These are phyloP conservation scores for Fraxinus greggii DNA, from an alignment of 305 asterid species.

Conservation along the genomic window DNA sequence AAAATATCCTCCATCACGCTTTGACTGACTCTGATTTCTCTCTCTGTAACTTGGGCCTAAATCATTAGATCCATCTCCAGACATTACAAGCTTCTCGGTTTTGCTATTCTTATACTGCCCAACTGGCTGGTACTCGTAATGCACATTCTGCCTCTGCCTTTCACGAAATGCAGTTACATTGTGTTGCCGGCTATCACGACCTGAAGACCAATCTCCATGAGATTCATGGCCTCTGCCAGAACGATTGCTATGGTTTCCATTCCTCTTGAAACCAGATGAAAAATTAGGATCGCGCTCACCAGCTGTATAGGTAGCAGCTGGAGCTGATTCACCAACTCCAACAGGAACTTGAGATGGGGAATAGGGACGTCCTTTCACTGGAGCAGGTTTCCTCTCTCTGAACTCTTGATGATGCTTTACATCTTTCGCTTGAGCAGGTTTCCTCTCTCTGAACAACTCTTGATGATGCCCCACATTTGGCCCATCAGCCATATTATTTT, in stretches of 20 bases:
- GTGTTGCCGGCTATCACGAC: conserved; percentile 47
- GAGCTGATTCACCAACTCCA: conserved; percentile 40
- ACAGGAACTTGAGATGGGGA: conserved; percentile 52
- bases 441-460: neutral
- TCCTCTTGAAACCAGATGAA: conserved; percentile 51
- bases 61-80: conserved; percentile 44
- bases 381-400: conserved; percentile 50
- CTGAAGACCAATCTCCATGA: conserved; percentile 62
- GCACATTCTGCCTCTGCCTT: conserved; percentile 59
- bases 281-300: conserved; percentile 41
- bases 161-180: conserved; percentile 46
- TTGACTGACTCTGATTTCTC: conserved; percentile 57
- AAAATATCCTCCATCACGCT: conserved; percentile 57
- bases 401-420: conserved; percentile 25
- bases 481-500: conserved; percentile 37
- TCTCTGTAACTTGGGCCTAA: conserved; percentile 58
- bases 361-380: conserved; percentile 45
- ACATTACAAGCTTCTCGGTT: conserved; percentile 44
- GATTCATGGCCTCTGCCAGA: conserved; percentile 50
- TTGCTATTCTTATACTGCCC: conserved; percentile 52
- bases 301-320: conserved; percentile 28
- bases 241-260: conserved; percentile 53
- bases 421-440: neutral
- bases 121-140: conserved; percentile 86
- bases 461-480: conserved; percentile 33